These are phyloP conservation scores for Penicillium sp. DNA, from an alignment of 2,329 filamentous ascomycete genomes.

Conservation along the genomic window DNA sequence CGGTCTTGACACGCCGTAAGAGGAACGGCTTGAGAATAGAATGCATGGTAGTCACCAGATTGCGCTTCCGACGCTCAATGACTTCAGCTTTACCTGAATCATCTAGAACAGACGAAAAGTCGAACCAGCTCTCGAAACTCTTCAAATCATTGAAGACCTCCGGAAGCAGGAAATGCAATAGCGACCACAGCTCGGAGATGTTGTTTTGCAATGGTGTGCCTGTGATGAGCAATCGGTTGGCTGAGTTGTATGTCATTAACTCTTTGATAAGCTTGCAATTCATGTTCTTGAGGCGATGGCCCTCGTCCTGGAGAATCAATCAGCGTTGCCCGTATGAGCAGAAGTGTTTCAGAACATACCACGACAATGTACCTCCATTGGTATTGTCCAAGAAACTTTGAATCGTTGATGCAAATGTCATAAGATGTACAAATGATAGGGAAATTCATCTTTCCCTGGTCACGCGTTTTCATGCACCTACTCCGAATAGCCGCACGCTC, in stretches of 20 bases:
- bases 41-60: constrained; percentile 84
- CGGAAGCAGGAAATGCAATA: constrained; percentile 90
- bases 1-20: constrained; percentile 84
- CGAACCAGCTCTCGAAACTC: constrained; percentile 94
- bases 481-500: constrained; percentile 76
- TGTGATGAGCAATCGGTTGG: constrained; percentile 88
- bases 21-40: constrained; percentile 90
- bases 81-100: constrained; percentile 78
- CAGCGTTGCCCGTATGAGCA: constrained; percentile 12
- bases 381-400: constrained; percentile 77
- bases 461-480: constrained; percentile 66
- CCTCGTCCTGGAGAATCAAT: constrained; percentile 70
- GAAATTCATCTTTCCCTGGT: constrained; percentile 72
- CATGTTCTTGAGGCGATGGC: constrained; percentile 95
- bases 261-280: constrained; percentile 91
- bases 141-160: constrained; percentile 92
- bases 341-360: constrained; percentile 47
- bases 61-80: constrained; percentile 75
- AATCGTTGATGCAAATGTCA: constrained; percentile 92
- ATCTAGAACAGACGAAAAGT: constrained; percentile 89
- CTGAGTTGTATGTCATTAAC: constrained; percentile 83
- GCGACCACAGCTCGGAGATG: constrained; percentile 88
- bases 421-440: constrained; percentile 94
- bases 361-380: constrained; percentile 99
- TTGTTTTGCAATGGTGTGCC: constrained; percentile 97